Evolutionary conservation across 1,284 basidiomycete species (phyloP), one percentile per base, ranked within the genome.

Genomic region (Boletus semigastroideus): DNA sequence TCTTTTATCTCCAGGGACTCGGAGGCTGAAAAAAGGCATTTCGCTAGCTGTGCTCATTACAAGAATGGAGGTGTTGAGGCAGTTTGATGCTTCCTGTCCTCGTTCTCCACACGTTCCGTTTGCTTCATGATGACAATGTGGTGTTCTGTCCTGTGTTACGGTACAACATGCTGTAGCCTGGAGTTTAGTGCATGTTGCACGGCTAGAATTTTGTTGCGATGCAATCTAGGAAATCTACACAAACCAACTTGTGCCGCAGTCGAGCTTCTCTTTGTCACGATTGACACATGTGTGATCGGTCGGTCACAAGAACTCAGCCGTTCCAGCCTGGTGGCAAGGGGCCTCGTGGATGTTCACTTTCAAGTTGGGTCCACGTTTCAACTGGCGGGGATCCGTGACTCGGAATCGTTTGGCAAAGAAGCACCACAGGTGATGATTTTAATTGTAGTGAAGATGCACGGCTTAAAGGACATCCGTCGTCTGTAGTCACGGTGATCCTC

Each of bases 81-180:
- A 16, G 62, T 67, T 48, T 69, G 28, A 49, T 40, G 83, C 7
- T 25, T 40, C 2, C 34, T 45, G 11, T 34, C 4, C 13, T 10
- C 8, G 14, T n/a, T 43, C 46, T 36, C 34, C 25, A 8, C n/a
- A 8, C 14, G 12, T 10, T 52, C 16, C 28, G 19, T 49, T 25
- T 50, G 7, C 9, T 14, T 3, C 6, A 42, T 37, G 9, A n/a
- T n/a, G 12, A 34, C 9, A 19, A 5, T 20, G 25, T 34, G 37
- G 33, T 52, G 6, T 13, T 19, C 3, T 36, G 2, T 11, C 8
- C 28, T 12, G 31, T 33, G 5, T 9, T n/a, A n/a, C n/a, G 9
- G 34, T 34, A 33, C 20, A n/a, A 25, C 31, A 14, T 36, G 25
- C 38, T 25, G 33, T 33, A 33, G 31, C 14, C 31, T 33, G 12